Evolutionary conservation across 2,329 filamentous ascomycete species (phyloP), one percentile per base, ranked within the genome.

Genomic region (Malbranchea cinnamomea): DNA sequence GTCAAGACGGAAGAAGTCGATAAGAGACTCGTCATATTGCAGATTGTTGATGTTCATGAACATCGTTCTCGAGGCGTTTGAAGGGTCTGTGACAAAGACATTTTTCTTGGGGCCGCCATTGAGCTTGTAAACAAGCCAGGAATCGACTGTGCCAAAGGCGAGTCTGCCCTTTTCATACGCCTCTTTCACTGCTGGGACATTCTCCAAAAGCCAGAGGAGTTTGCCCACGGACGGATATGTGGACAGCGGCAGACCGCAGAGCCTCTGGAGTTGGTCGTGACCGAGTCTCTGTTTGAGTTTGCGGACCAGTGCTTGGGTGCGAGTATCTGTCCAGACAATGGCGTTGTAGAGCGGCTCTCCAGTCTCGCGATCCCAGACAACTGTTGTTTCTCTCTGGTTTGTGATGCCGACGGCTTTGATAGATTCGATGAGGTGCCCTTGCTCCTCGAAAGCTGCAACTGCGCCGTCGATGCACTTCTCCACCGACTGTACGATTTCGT

Each of bases 11-110:
- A 92, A 92, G 60, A 92, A 92, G 15, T 72, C 59, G 17, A 92
- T 60, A 12, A 92, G 67, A 21, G 65, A 64, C 31, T 84, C 72
- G 49, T 87, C 81, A 55, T 92, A 93, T 45, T 85, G 56, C 35
- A 83, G 64, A 6, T 74, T 85, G 43, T 72, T 67, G 33, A 93
- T 65, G 57, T 92, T 83, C 78, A 92, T 87, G 55, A 93, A 89
- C 83, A 92, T 91, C 37, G 84, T 93, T 47, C 84, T 66, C 32
- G 79, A 87, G n/a, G 84, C 84, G 51, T 93, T 93, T 37, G 80
- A 83, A 26, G 77, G 73, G 53, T 93, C 84, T 0, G 84, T 89
- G 35, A 92, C 81, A 48, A 81, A 75, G 23, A 85, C 56, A 33
- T 75, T 68, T 32, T 66, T 71, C 35, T 70, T 63, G 13, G 61